Evolutionary conservation across 345 rosid species (phyloP), one percentile per base, ranked within the genome.

Genomic region (Nasturtium officinale): DNA sequence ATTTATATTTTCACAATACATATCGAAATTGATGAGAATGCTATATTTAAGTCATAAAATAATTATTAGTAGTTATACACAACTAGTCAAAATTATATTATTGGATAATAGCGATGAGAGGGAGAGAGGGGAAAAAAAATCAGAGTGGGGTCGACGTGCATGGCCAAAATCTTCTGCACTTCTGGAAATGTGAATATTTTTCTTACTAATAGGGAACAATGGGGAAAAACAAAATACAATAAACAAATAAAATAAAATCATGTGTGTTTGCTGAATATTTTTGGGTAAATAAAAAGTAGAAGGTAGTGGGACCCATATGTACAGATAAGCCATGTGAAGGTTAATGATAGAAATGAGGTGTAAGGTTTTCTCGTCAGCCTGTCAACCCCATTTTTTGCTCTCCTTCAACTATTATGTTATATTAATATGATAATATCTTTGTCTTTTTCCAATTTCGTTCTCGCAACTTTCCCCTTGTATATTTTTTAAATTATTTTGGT

Each of bases 291-390:
- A 29, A 46, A 33, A 76, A 59, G 5, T 9, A 47, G 68, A 69
- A 58, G 55, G 50, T 67, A 23, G 80, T 81, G 83, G 87, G 83
- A 30, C 80, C 77, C 8, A 18, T 0, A 17, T 21, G 65, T 38
- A 81, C 90, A 83, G 84, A 65, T 52, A 79, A 71, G 68, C 84
- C 91, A 90, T 83, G 96, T 87, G 91, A 84, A 29, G 75, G 70
- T 65, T 79, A 82, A 87, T 87, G 81, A 85, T 84, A 74, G 61
- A 77, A 56, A 56, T 71, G 76, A 66, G 50, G 25, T 42, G 69
- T 67, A 66, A 63, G 84, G 61, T 69, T 70, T 37, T 63, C 61
- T 74, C 55, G 85, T 83, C 83, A 79, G 85, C 74, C 88, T 84
- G 87, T 75, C 87, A 78, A 64, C 76, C 42, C 47, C 32, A 32